Evolutionary conservation across 306 rosid species (phyloP).

Genomic region (Cotoneaster glaucophyllus): DNA sequence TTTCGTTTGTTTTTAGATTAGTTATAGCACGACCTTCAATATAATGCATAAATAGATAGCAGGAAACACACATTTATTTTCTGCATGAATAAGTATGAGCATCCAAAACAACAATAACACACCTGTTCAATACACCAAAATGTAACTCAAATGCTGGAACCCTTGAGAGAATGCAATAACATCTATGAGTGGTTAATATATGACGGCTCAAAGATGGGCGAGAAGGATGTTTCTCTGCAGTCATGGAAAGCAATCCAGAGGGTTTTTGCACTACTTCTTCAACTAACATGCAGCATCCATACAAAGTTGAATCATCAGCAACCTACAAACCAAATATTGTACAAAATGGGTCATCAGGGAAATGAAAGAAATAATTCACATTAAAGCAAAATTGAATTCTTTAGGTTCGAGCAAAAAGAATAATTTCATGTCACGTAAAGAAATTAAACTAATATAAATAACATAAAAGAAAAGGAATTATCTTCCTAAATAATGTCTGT

Average conservation of each 20-base stretch:
- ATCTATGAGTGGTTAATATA: constrained; percentile 77
- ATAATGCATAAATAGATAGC: neutral
- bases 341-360: constrained; percentile 7
- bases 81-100: neutral
- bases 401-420: neutral
- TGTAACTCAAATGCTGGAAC: constrained; percentile 88
- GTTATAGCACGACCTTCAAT: neutral
- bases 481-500: neutral
- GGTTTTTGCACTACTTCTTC: constrained; percentile 94
- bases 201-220: constrained; percentile 65
- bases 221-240: constrained; percentile 52
- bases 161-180: constrained; percentile 95
- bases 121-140: constrained; percentile 91
- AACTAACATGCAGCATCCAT: constrained; percentile 93
- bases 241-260: constrained; percentile 70
- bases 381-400: neutral
- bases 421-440: neutral
- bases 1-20: neutral
- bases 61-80: neutral
- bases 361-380: neutral
- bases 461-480: neutral
- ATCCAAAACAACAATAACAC: constrained; percentile 3
- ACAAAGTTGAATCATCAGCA: constrained; percentile 90
- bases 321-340: constrained; percentile 43
- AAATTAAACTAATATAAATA: neutral